A percentile compares a stretch with the other conserved stretches of the same genome.
phyloP scores from a whole-genome alignment of 202 grass and related monocot species.

The Dendrocalamus latiflorus region DNA sequence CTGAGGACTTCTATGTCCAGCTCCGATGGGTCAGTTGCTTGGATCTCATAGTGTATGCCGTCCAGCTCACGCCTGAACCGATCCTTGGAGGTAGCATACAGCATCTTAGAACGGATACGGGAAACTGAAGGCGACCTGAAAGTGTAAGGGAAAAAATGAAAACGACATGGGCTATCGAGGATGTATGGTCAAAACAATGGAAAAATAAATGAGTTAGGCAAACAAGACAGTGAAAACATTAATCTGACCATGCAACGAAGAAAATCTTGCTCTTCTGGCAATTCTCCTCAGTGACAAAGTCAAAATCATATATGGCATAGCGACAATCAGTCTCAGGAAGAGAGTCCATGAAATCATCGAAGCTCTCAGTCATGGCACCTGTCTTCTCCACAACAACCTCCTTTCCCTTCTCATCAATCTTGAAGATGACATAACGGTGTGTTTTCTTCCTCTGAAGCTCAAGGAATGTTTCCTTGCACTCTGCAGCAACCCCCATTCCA shows the following conservation, averaged over 20 bases:
- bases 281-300: constrained; percentile 62
- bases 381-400: no score
- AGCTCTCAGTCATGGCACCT: no score
- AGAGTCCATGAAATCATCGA: constrained; percentile 40
- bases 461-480: constrained; percentile 41
- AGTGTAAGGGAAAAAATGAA: background rate
- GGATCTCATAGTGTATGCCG: constrained; percentile 54
- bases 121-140: constrained; percentile 42
- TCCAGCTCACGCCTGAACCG: constrained; percentile 42
- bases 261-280: constrained; percentile 78
- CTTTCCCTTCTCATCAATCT: no score
- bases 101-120: constrained; percentile 42
- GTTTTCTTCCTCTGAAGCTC: constrained; percentile 60
- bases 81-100: constrained; percentile 48
- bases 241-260: constrained; percentile 49
- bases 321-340: constrained; percentile 62
- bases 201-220: background rate
- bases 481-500: constrained; percentile 38
- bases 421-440: constrained; percentile 52
- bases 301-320: constrained; percentile 64
- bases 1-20: constrained; percentile 40
- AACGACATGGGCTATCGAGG: background rate
- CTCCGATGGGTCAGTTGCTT: constrained; percentile 43
- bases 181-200: background rate
- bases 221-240: background rate